Evolutionary conservation across 345 rosid species (phyloP), one percentile per base, ranked within the genome.

Genomic region (Gossypium bickii): DNA sequence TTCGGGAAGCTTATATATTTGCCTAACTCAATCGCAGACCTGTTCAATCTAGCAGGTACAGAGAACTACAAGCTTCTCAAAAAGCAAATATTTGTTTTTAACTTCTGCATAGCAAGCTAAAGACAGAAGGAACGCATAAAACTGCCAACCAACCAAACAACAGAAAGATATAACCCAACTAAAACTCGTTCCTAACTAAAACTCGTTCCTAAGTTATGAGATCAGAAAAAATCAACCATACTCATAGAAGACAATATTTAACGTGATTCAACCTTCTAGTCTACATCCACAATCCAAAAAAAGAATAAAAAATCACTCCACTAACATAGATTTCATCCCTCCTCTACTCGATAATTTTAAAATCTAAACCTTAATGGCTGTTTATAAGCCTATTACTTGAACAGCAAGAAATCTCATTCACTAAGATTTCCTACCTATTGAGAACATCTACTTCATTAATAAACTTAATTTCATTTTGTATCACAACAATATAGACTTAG

Each of bases 11-110:
- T 93, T 71, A 82, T 93, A 81, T 71, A 84, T 85, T 84, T 93
- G 79, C 96, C 99, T 10, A 78, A 85, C 62, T 81, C 97, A 57
- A 79, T 86, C 13, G 88, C 87, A 67, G 92, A 87, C 41, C 96
- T 95, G 43, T 78, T 90, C 78, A 77, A 68, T 75, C 17, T 91
- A 80, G 94, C 98, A 81, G 99, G 99, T 95, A 88, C 7, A 29
- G 55, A 49, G 43, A 29, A 72, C 48, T 38, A 15, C n/a, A 52
- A 60, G 47, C 63, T 78, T 27, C 70, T 68, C 5, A 47, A 27
- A 49, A 17, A 2, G 11, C 16, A n/a, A 24, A 15, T 48, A 16
- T 7, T 16, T 24, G 12, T 47, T 16, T 68, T 8, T 6, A 45
- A 68, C 44, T 68, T 68, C 72, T 7, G 34, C 58, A 25, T 68